These are phyloP conservation scores for Pulveroboletus ravenelii DNA, from an alignment of 768 basidiomycete species.

Conservation along the genomic window DNA sequence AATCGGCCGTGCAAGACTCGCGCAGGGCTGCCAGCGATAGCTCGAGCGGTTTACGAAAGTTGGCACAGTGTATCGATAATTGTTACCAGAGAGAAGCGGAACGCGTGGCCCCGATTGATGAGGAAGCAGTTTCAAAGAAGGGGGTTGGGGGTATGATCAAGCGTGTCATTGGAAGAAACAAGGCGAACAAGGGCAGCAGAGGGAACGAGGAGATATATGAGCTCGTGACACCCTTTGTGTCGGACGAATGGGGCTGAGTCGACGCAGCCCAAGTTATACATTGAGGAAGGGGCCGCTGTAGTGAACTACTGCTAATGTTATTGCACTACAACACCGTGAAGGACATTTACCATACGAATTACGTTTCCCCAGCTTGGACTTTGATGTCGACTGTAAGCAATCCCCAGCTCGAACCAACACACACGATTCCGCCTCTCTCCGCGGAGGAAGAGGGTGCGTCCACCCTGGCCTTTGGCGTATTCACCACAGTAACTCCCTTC, in stretches of 20 bases:
- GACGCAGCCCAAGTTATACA: neutral
- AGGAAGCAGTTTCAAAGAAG: constrained; percentile 35
- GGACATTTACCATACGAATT: too few relatives aligned
- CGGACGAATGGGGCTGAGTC: constrained; percentile 64
- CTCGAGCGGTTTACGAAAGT: constrained; percentile 55
- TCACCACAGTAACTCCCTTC: constrained; percentile 6
- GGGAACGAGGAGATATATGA: constrained; percentile 79
- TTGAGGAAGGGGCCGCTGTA: too few relatives aligned
- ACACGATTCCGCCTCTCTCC: constrained; percentile 43
- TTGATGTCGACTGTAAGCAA: constrained; percentile 8
- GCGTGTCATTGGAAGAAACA: constrained; percentile 53
- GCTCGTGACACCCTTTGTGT: constrained; percentile 76
- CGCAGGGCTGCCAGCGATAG: constrained; percentile 56
- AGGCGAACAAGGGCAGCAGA: constrained; percentile 43
- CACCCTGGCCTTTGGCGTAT: constrained; percentile 7
- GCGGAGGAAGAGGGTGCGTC: constrained; percentile 59
- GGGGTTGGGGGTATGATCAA: constrained; percentile 54
- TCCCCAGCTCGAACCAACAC: constrained; percentile 8
- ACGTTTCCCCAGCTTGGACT: neutral
- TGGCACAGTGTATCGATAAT: constrained; percentile 64
- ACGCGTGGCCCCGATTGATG: constrained; percentile 22
- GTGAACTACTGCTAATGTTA: neutral
- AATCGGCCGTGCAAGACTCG: constrained; percentile 66
- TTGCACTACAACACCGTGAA: neutral
- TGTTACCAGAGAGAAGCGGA: constrained; percentile 55